A percentile compares a stretch with the other conserved stretches of the same genome.
Evolutionary conservation across 176 grass and related monocot genomes (phyloP).

Genomic region (Eragrostis curvula): DNA sequence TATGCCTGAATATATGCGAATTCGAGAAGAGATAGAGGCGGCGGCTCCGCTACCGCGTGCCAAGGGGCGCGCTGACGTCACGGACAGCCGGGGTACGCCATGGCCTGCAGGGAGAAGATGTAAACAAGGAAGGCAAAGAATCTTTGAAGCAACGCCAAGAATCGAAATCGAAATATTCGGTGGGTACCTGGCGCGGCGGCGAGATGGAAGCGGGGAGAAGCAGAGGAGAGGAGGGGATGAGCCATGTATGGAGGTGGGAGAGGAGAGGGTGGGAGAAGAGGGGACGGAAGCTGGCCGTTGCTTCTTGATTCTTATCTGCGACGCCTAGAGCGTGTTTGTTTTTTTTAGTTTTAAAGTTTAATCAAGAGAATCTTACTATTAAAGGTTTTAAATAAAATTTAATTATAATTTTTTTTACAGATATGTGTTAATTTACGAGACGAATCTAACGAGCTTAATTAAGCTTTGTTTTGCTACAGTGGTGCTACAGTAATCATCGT

Average conservation of each 20-base stretch:
- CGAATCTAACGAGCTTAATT: too few species aligned
- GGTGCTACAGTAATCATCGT: too few species aligned
- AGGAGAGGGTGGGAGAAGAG: too few species aligned
- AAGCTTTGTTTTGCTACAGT: too few species aligned
- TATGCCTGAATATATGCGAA: neutral
- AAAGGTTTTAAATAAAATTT: too few species aligned
- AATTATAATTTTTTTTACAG: too few species aligned
- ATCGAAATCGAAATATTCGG: neutral
- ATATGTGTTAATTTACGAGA: too few species aligned
- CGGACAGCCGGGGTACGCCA: conserved; percentile 6
- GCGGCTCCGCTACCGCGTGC: neutral
- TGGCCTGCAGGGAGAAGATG: conserved; percentile 1
- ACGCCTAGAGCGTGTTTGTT: too few species aligned
- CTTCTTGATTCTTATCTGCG: conserved; percentile 35
- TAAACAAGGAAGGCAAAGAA: too few species aligned
- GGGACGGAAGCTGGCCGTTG: neutral
- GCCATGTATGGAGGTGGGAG: conserved; percentile 40
- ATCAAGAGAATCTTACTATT: too few species aligned
- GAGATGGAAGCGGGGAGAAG: neutral
- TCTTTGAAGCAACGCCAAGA: neutral
- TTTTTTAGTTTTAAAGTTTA: too few species aligned
- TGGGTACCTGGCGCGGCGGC: conserved; percentile 6
- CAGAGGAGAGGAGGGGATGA: conserved; percentile 26
- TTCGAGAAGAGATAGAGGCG: neutral
- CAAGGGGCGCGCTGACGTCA: conserved; percentile 9